Base-by-base conservation (phyloP, 1,284 basidiomycete species). In the Sporisorium iseilematis-ciliati region DNA sequence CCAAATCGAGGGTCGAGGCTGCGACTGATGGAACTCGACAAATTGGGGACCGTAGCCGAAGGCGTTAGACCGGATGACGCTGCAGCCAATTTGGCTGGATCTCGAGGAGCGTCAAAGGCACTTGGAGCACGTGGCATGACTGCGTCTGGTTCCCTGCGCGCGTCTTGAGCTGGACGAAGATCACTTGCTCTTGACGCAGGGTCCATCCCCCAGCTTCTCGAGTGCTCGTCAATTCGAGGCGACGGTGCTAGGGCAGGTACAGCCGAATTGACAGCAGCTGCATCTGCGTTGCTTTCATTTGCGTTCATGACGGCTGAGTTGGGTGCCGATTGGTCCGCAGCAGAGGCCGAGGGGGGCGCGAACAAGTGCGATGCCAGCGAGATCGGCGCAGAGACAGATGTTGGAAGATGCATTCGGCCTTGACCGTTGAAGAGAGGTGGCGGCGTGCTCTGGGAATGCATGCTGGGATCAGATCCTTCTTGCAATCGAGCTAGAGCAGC, bases 41-140 rank as follows among this genome's bases (percentile, higher is more conserved):
- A 14, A 40, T 66, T 70, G 45, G 67, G 64, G 46, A 67, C 52
- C 54, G 74, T 72, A 3, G 55, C 56, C 8, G 74, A 70, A 12
- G 70, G 42, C 4, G 65, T 58, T 33, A 69, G 18, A 4, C 40
- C 35, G 5, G 70, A 61, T 7, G 62, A 35, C 6, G 68, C 57
- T 12, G 76, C 74, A 7, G 78, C 66, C 33, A 67, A 42, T 55
- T 80, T 80, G 41, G 70, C 58, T 10, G 80, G 78, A 56, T 78
- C 74, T 21, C 48, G 65, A 38, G 78, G 74, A 1, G 52, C 55
- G 41, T 75, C 69, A 21, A 78, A 73, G 12, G 78, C 73, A 42
- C 66, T 75, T 0, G 80, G 79, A 6, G 66, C 71, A 3, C 50
- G 63, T 7, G 73, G 70, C 33, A 74, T 56, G 45, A 69, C 61